Base-by-base conservation (phyloP, 345 rosid genomes). In the Bruguiera sexangula region DNA sequence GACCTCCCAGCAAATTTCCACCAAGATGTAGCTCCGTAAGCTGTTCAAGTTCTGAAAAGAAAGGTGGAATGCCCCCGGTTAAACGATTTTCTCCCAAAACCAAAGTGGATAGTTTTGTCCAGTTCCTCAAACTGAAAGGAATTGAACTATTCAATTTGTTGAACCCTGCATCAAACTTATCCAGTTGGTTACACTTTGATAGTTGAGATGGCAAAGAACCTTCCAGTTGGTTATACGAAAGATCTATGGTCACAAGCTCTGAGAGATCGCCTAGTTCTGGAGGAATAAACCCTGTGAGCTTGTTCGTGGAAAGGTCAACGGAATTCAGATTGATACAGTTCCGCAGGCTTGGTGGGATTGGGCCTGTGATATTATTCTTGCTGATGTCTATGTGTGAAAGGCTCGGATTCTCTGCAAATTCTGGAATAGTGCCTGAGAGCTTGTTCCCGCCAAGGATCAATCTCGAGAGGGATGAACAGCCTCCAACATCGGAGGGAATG, bases 171-270 rank as follows among this genome's bases (percentile, higher is more conserved):
- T 90, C 95, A 57, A 90, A 87, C 30, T 8, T 66, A 31, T 71
- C 77, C 11, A 93, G 21, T 39, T 56, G 71, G 64, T 39, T 27
- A 37, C 90, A 93, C 32, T 67, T 71, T 11, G 95, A 82, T 21
- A 93, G 77, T 79, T 85, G 80, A 75, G 85, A 39, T 7, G 96
- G 95, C 69, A 90, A 66, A 73, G 89, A 54, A 62, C 93, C 96
- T 69, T 76, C 79, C 32, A 93, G 67, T 54, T 73, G 65, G 79
- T 93, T 93, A 71, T 63, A 69, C 0, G 98, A 93, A 73, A 93
- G 78, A 77, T 84, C 67, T 68, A 93, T 22, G 9, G 18, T 19
- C 32, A 65, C 78, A 30, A 90, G 88, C 34, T 68, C 66, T 36
- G 6, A 55, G 68, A 93, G 86, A 60, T 83, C 77, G 13, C 93